Base-by-base conservation (phyloP, 2,329 filamentous ascomycete genomes). In the Lasiodiplodia hormozganensis region DNA sequence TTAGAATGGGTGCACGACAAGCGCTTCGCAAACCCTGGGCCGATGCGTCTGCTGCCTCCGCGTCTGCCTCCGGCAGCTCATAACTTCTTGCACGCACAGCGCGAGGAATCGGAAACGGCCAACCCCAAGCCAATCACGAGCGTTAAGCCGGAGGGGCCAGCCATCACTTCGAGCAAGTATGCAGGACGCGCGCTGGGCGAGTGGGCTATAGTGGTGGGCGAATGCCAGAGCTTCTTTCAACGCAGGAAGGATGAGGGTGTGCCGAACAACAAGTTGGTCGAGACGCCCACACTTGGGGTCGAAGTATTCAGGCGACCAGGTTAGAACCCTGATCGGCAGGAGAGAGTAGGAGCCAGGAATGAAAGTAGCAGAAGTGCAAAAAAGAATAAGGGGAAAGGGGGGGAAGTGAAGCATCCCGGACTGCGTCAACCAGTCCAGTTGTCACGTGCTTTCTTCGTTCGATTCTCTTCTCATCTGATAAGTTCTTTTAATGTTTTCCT, bases 151-250 rank as follows among this genome's bases (percentile, higher is more conserved):
- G 73, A 69, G 6, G 82, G 81, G 6, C 71, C 75, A 28, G 78
- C 80, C 16, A 73, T 70, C 21, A 78, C 74, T 3, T 78, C 78
- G 5, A 86, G 86, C 70, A 85, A 85, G 69, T 90, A 95, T 76
- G 83, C 87, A 3, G 92, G 92, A 1, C 85, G 91, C 23, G 90
- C 92, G 0, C 83, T 96, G 54, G 92, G 92, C 0, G 92, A 96
- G 78, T 96, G 92, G 92, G 84, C 85, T 23, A 82, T 92, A 21
- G 87, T 95, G 23, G 88, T 94, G 18, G 87, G 87, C 68, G 92
- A 96, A 77, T 93, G 89, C 81, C 93, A 94, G 79, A 92, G 89
- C 74, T 96, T 95, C 78, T 88, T 93, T 38, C 92, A 95, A 69
- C 85, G 92, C 56, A 86, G 92, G 67, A 89, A 89, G 64, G 88